These are phyloP conservation scores for Mimosa bimucronata DNA, from an alignment of 306 rosid genomes.

Conservation along the genomic window DNA sequence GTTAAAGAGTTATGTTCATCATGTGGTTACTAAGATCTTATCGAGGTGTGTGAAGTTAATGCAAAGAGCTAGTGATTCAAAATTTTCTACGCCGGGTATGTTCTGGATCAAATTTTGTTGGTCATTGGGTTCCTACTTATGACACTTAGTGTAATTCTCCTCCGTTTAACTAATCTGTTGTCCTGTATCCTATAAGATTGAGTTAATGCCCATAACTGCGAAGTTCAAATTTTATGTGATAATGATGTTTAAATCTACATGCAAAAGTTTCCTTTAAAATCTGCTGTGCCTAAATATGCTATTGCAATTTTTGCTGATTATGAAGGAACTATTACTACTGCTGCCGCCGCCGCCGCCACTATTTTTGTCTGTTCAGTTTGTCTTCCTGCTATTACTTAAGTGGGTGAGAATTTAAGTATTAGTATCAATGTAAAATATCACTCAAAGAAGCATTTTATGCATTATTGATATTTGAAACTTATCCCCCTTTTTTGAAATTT, in stretches of 20 bases:
- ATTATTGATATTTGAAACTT: too few species aligned
- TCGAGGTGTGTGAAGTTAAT: conserved; percentile 62
- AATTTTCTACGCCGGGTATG: conserved; percentile 59
- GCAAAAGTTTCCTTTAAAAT: not conserved
- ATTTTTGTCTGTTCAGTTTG: not conserved
- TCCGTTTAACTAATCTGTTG: not conserved
- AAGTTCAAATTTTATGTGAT: not conserved
- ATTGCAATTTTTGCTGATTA: not conserved
- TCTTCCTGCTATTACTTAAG: not conserved
- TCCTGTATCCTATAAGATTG: not conserved
- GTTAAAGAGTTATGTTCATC: conserved; percentile 53
- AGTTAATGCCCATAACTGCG: too few species aligned
- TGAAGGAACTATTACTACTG: too few species aligned
- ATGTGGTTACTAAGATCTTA: conserved; percentile 63
- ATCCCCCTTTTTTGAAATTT: not conserved
- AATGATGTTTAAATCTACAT: not conserved
- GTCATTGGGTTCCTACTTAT: not conserved
- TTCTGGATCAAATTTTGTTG: conserved; percentile 10
- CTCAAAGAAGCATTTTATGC: too few species aligned
- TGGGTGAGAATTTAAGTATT: too few species aligned
- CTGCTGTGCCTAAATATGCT: not conserved
- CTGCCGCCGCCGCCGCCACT: too few species aligned
- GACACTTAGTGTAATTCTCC: not conserved
- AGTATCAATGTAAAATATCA: too few species aligned
- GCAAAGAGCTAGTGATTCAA: conserved; percentile 45